Percentiles rank a stretch among this genome's conserved stretches.
Evolutionary conservation across 495 filamentous ascomycete genomes (phyloP).

Genomic region (Chaetomium fimeti): DNA sequence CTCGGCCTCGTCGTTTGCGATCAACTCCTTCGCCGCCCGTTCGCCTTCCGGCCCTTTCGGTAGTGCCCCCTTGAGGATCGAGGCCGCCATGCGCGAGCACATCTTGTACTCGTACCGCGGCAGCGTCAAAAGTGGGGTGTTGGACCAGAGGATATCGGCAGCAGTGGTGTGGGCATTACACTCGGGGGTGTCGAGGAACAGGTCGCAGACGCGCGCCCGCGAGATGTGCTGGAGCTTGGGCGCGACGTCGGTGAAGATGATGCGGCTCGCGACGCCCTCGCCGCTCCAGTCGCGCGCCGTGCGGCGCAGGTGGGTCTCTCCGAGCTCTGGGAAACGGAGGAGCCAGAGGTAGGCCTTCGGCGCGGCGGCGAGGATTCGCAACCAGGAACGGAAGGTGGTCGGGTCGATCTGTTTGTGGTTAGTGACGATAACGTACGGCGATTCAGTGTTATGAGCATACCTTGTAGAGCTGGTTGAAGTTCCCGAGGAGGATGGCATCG

Average conservation of each 20-base stretch:
- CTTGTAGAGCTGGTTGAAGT: slow-evolving; percentile 99
- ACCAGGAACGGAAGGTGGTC: slow-evolving; percentile 93
- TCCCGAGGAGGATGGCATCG: slow-evolving; percentile 87
- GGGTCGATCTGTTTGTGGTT: slow-evolving; percentile 75
- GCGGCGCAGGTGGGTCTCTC: slow-evolving; percentile 77
- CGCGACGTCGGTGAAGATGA: slow-evolving; percentile 95
- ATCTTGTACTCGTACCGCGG: slow-evolving; percentile 97
- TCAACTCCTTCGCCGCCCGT: slow-evolving; percentile 70
- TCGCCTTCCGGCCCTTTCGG: slow-evolving; percentile 65
- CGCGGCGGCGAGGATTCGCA: slow-evolving; percentile 83
- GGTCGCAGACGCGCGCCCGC: slow-evolving; percentile 84
- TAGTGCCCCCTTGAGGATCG: slow-evolving; percentile 84
- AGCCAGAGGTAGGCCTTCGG: slow-evolving; percentile 94
- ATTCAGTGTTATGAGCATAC: slow-evolving; percentile 48
- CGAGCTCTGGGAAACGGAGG: slow-evolving; percentile 91
- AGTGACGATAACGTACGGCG: not conserved
- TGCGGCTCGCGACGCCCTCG: slow-evolving; percentile 80
- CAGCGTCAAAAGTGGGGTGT: slow-evolving; percentile 89
- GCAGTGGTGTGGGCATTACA: slow-evolving; percentile 98
- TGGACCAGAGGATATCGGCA: slow-evolving; percentile 93
- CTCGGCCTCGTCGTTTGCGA: slow-evolving; percentile 69
- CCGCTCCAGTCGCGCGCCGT: slow-evolving; percentile 84
- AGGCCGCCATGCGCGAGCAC: slow-evolving; percentile 97
- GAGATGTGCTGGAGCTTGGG: slow-evolving; percentile 94
- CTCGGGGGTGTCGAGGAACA: slow-evolving; percentile 96